Evolutionary conservation across 352 stramenopile species (phyloP).

Genomic region (Phytophthora cactorum): DNA sequence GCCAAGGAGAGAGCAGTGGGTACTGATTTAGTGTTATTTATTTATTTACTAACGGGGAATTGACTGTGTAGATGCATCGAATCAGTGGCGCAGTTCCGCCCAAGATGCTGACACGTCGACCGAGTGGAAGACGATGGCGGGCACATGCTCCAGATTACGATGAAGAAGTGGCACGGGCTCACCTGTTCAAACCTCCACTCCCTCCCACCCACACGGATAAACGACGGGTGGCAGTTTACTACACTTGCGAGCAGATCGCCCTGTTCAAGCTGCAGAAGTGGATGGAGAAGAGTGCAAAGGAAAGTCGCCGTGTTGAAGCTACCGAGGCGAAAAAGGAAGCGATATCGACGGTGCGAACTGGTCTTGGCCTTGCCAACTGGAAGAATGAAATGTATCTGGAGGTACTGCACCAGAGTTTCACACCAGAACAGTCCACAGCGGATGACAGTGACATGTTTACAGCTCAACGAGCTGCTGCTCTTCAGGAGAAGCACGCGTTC

Average conservation of each 20-base stretch:
- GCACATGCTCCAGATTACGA: constrained; percentile 46
- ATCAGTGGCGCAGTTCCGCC: constrained; percentile 18
- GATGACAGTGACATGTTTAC: constrained; percentile 10
- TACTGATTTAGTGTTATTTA: neutral
- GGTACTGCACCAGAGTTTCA: constrained; percentile 61
- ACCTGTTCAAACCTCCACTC: constrained; percentile 41
- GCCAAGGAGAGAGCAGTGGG: constrained; percentile 29
- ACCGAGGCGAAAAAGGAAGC: neutral
- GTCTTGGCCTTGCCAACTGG: constrained; percentile 39
- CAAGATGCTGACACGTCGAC: constrained; percentile 21
- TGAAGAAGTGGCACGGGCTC: constrained; percentile 40
- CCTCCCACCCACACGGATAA: constrained; percentile 44
- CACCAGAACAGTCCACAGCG: neutral
- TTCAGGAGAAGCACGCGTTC: constrained; percentile 69
- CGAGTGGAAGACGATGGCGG: constrained; percentile 38
- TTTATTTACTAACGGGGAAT: constrained; percentile 2
- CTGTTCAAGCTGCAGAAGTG: constrained; percentile 81
- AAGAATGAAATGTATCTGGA: constrained; percentile 77
- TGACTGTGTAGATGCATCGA: constrained; percentile 33
- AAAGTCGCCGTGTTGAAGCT: constrained; percentile 25
- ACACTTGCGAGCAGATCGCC: constrained; percentile 69
- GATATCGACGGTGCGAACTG: constrained; percentile 2
- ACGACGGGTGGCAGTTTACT: constrained; percentile 69
- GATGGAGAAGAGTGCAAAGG: constrained; percentile 46
- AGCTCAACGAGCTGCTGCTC: constrained; percentile 14